Conservation (phyloP, 495 filamentous ascomycete genomes). For the Beverwykella pulmonaria region DNA sequence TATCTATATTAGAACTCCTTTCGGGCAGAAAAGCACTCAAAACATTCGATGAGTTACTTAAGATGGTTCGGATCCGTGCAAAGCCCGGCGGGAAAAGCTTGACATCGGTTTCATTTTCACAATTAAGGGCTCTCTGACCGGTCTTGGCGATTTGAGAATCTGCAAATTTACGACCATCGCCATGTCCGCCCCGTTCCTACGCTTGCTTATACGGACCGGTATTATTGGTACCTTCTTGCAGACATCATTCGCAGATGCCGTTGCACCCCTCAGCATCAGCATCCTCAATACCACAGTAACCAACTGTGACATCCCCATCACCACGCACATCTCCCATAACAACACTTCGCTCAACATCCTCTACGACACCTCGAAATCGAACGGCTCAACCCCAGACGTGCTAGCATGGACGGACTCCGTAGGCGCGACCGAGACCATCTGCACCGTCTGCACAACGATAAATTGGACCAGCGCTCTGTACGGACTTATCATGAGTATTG, state of each 20-base stretch:
- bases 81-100: too few species aligned
- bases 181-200: not conserved
- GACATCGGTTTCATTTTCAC: too few species aligned
- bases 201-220: not conserved
- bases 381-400: not conserved
- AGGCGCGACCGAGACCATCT: not conserved
- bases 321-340: not conserved
- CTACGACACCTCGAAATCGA: conserved; percentile 1
- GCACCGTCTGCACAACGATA: not conserved
- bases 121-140: too few species aligned
- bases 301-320: conserved; percentile 2
- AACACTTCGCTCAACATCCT: not conserved
- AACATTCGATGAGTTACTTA: too few species aligned
- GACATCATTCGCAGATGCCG: not conserved
- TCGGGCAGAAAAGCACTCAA: too few species aligned
- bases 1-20: too few species aligned
- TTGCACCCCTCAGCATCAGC: not conserved
- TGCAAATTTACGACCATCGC: not conserved
- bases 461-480: not conserved
- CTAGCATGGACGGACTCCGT: conserved; percentile 10
- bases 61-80: too few species aligned
- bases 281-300: not conserved
- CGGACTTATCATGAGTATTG: not conserved
- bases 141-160: too few species aligned
- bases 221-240: not conserved